These are phyloP conservation scores for Hanseniaspora opuntiae DNA, from an alignment of 805 yeast genomes.

Conservation along the genomic window DNA sequence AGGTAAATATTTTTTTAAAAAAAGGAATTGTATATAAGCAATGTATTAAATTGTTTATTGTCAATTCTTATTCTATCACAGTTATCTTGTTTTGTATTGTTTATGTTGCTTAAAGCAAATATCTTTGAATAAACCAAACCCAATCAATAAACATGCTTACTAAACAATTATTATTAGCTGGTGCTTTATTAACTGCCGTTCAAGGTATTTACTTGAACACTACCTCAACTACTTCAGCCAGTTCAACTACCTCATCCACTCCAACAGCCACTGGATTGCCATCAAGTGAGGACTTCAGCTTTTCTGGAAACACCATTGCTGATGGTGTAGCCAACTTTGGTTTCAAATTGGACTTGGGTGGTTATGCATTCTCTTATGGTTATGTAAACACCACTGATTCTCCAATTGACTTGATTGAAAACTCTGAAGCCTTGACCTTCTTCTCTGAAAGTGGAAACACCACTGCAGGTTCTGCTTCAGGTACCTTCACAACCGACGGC, in stretches of 20 bases:
- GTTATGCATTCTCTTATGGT: neutral
- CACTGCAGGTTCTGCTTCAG: neutral
- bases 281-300: neutral
- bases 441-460: neutral
- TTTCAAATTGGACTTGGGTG: neutral
- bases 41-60: too few species aligned
- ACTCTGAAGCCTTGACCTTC: neutral
- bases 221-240: neutral
- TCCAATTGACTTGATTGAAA: neutral
- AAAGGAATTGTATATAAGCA: too few species aligned
- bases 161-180: neutral
- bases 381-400: neutral
- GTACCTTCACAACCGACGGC: neutral
- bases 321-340: conserved; percentile 4
- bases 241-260: neutral
- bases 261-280: conserved; percentile 5
- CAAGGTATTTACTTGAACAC: conserved; percentile 4
- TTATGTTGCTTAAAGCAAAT: neutral
- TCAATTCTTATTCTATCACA: too few species aligned
- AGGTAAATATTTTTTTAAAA: too few species aligned
- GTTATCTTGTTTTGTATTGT: neutral
- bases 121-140: neutral
- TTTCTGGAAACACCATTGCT: neutral
- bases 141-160: neutral
- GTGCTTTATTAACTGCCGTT: conserved; percentile 4